Base-by-base conservation (phyloP, 345 rosid species). In the Salix purpurea region DNA sequence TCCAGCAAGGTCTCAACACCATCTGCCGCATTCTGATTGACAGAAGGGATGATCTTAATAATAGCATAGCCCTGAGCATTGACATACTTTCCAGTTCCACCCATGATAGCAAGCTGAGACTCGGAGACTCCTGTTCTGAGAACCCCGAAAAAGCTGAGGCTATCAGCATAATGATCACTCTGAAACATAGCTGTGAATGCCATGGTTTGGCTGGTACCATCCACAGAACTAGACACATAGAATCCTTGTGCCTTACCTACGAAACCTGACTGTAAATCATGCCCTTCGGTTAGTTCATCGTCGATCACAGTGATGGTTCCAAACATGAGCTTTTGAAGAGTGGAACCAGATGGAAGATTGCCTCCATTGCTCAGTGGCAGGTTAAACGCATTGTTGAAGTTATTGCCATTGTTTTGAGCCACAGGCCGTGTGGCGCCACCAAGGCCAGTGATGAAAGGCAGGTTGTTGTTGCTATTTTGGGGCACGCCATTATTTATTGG, bases 161-260 rank as follows among this genome's bases (percentile, higher is more conserved):
- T 91, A 72, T 95, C 91, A 1, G 69, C 89, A 40, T 90, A 92
- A 21, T 92, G 93, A 1, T 97, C 93, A 0, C 78, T 74, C 78
- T 82, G 83, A 54, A 94, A 92, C 99, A 91, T 91, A 8, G 89
- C 90, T 1, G 94, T 94, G 67, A 94, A 83, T 1, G 95, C 97
- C 87, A 94, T 84, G 1, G 92, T 90, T 67, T 93, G 97, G 78
- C 96, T 87, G 19, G 76, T 89, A 69, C 99, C 97, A 34, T 95
- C 97, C 3, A 83, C 77, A 1, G 96, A 90, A 71, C 99, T 93
- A 0, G 92, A 90, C 19, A 90, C 83, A 39, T 93, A 93, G 82
- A 88, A 91, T 16, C 99, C 99, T 37, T 93, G 98, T 1, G 94
- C 99, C 80, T 88, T 95, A 10, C 99, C 98, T 0, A 91, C 77